Evolutionary conservation across 2,329 filamentous ascomycete species (phyloP), one percentile per base, ranked within the genome.

Genomic region (Hypoxylon sp.): DNA sequence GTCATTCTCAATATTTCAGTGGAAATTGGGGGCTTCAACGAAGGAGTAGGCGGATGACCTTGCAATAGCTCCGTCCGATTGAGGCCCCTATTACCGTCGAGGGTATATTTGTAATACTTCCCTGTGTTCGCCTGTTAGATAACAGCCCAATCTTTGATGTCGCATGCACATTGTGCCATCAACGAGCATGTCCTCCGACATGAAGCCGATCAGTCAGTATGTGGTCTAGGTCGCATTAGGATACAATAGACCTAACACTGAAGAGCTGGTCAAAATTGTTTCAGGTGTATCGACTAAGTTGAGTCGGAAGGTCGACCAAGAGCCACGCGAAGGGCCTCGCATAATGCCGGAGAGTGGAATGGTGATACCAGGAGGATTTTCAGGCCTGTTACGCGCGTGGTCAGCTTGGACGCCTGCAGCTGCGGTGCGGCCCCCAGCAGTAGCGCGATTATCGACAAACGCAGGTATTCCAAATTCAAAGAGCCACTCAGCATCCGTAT

Each of bases 381-480:
- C 22, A 44, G 38, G 26, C 51, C 32, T 61, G 49, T 54, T 51
- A 67, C 58, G 22, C 44, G 45, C 40, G 57, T 40, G 24, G 57
- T 51, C 56, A 65, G 49, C 60, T 53, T 22, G 20, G 30, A 16
- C 36, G 40, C 11, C 32, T 55, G 33, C 48, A 48, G 56, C 45
- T 55, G 60, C 40, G 48, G 45, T 58, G 42, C 32, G 33, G 46
- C 28, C 20, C 54, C 32, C 14, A 20, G 30, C 20, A 46, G 24
- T 60, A 54, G 50, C 30, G 46, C 55, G 46, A 46, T 57, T 64
- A 64, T 64, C 60, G 55, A 36, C 32, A 57, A 20, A 58, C 49
- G 30, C 38, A 53, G 30, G 38, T 58, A 74, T 74, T 74, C 69
- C 72, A 74, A 74, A 74, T 74, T 63, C 48, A 22, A 64, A 61